Percentiles rank a stretch among this genome's conserved stretches.
Evolutionary conservation across 495 filamentous ascomycete species (phyloP).

Genomic region (Letharia columbiana): DNA sequence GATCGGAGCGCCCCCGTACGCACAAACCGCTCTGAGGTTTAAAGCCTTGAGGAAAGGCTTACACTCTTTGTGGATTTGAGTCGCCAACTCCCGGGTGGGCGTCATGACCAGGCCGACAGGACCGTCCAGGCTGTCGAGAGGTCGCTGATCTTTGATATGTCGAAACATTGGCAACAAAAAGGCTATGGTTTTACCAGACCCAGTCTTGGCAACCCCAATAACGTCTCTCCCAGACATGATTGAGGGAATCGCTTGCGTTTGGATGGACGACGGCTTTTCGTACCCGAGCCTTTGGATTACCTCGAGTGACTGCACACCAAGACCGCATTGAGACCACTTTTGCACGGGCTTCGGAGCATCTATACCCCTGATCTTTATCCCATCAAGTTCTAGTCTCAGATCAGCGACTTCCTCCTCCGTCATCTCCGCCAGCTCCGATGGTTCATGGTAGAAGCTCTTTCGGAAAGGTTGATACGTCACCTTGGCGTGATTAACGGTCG

Average conservation of each 20-base stretch:
- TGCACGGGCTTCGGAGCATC: slow-evolving; percentile 87
- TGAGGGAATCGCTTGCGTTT: slow-evolving; percentile 87
- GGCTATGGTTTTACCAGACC: slow-evolving; percentile 97
- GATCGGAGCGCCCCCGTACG: slow-evolving; percentile 92
- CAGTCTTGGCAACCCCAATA: slow-evolving; percentile 94
- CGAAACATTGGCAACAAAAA: slow-evolving; percentile 94
- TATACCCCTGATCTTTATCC: slow-evolving; percentile 82
- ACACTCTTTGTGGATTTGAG: slow-evolving; percentile 89
- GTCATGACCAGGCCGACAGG: slow-evolving; percentile 85
- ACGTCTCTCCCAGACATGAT: slow-evolving; percentile 96
- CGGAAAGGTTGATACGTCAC: slow-evolving; percentile 76
- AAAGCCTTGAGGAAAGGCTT: slow-evolving; percentile 87
- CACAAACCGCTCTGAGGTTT: slow-evolving; percentile 85
- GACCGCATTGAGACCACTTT: slow-evolving; percentile 93
- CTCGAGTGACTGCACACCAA: slow-evolving; percentile 80
- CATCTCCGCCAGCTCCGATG: slow-evolving; percentile 73
- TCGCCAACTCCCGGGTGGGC: slow-evolving; percentile 88
- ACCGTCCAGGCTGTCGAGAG: slow-evolving; percentile 76
- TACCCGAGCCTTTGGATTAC: slow-evolving; percentile 78
- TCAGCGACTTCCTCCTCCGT: slow-evolving; percentile 76
- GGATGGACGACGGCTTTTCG: slow-evolving; percentile 84
- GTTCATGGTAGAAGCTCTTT: slow-evolving; percentile 91
- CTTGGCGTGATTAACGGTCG: slow-evolving; percentile 74
- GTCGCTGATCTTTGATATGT: slow-evolving; percentile 89
- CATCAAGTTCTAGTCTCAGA: slow-evolving; percentile 79